Conservation (phyloP, 1,284 basidiomycete species). For the Coniophora puteana region DNA sequence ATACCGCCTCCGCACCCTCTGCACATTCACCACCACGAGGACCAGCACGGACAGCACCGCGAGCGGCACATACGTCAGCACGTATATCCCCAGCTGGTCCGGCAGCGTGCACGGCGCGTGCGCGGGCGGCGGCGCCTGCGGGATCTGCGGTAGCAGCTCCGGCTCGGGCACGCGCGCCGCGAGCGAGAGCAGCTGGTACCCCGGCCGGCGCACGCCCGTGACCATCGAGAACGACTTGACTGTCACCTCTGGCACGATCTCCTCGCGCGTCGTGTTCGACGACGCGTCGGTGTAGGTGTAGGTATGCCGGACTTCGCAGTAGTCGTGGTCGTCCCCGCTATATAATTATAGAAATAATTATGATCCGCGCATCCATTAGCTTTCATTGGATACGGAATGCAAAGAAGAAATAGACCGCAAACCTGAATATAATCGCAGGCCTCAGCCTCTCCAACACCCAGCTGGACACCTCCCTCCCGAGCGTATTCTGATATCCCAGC, state of each 20-base stretch:
- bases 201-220: conserved; percentile 72
- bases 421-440: conserved; percentile 75
- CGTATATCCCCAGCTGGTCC: conserved; percentile 61
- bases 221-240: conserved; percentile 84
- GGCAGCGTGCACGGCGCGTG: conserved; percentile 68
- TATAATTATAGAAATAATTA: conserved; percentile 6
- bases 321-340: conserved; percentile 88
- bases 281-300: conserved; percentile 22
- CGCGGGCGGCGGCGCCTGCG: conserved; percentile 15
- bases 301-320: conserved; percentile 72
- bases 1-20: conserved; percentile 13
- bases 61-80: conserved; percentile 51
- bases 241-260: conserved; percentile 63
- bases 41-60: conserved; percentile 37
- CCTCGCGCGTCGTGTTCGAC: conserved; percentile 11
- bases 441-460: conserved; percentile 67
- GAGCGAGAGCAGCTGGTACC: conserved; percentile 83
- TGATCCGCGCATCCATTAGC: too few species aligned
- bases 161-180: conserved; percentile 36
- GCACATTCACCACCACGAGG: conserved; percentile 33
- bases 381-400: not conserved
- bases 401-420: conserved; percentile 17
- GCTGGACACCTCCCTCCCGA: conserved; percentile 67
- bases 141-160: conserved; percentile 23
- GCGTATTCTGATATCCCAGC: conserved; percentile 78